Evolutionary conservation across 192 early-diverging fungal genomes (phyloP), one percentile per base, ranked within the genome.

Genomic region (Backusella tarrabulga): DNA sequence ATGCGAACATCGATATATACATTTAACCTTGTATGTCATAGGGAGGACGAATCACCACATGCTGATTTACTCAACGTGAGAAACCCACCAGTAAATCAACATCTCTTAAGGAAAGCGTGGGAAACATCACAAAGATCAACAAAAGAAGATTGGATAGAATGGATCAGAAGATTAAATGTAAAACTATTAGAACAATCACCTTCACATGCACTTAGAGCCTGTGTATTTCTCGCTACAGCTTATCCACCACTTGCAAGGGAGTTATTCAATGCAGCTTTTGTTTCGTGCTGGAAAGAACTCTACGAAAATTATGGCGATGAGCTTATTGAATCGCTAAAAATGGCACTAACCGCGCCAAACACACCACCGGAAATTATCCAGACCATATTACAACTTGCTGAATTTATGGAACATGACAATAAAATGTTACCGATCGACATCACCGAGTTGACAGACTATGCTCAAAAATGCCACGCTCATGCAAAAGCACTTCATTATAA

Each of bases 401-500:
- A 97, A 81, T 98, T 96, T 73, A 99, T 99, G 98, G 98, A 99
- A 85, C 96, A 96, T 75, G 96, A 99, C 76, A 95, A 97, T 77
- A 97, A 97, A 76, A 89, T 96, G 8, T 84, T 98, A 12, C 96
- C 97, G 0, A 98, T 98, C 73, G 95, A 97, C 66, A 95, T 97
- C 63, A 87, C 92, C 23, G 93, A 92, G 3, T 83, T 99, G 34
- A 96, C 95, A 17, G 85, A 87, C 26, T 98, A 95, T 77, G 98
- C 98, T 5, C 88, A 92, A 72, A 94, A 93, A 72, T 98, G 95
- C 72, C 95, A 98, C 78, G 97, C 98, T 0, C 93, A 94, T 82
- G 97, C 98, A 35, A 98, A 98, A 83, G 98, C 97, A n/a, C 86
- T 99, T 66, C 97, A 98, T 77, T 99, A 98, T 86, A 96, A 96